A percentile compares a stretch with the other conserved stretches of the same genome.
phyloP scores from a whole-genome alignment of 331 rosid species.

The Rosa hybrid region DNA sequence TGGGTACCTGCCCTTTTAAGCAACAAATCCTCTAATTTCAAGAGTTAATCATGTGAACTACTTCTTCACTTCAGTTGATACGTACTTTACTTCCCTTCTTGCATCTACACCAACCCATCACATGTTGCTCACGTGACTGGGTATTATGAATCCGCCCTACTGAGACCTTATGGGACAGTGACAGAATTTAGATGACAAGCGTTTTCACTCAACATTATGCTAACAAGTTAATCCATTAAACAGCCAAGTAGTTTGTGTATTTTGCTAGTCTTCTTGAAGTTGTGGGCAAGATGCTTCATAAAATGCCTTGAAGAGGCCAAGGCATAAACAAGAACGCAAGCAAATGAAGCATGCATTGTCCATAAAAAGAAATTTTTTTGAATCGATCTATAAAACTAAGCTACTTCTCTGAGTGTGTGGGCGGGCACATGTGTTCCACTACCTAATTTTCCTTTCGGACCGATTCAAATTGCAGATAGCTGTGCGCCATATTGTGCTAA shows the following conservation, averaged over 20 bases:
- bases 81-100: not conserved
- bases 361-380: not conserved
- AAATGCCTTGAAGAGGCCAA: not conserved
- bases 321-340: not conserved
- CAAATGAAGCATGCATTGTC: not conserved
- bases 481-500: constrained; percentile 14
- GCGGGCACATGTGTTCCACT: not conserved
- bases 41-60: not conserved
- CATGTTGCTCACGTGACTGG: not conserved
- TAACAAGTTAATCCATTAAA: not conserved
- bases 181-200: not conserved
- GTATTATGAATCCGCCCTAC: not conserved
- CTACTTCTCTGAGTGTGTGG: not conserved
- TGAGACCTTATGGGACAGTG: not conserved
- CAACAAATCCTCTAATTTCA: not conserved
- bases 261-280: not conserved
- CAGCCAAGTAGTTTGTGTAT: not conserved
- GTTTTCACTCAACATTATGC: not conserved
- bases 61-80: not conserved
- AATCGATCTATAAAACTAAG: not conserved
- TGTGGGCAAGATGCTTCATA: not conserved
- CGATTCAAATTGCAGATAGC: not conserved
- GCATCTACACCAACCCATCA: not conserved
- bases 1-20: constrained; percentile 2
- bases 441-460: constrained; percentile 10